phyloP scores from a whole-genome alignment of 148 eudicot species.

The Heliamphora exappendiculata region DNA sequence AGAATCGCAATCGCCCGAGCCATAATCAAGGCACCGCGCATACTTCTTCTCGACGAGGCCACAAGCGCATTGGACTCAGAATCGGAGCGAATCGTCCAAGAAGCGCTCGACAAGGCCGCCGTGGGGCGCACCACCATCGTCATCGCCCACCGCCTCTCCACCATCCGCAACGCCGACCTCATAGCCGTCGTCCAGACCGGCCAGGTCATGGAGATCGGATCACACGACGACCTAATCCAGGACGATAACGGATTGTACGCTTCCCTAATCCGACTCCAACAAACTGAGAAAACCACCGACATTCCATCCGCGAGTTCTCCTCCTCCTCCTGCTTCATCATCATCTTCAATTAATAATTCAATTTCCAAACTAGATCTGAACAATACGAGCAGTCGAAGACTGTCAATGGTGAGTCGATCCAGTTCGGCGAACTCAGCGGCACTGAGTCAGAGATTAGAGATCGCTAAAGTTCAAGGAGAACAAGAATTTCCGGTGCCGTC shows the following conservation, averaged over 20 bases:
- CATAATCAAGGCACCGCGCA: slow-evolving; percentile 25
- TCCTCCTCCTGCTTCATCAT: no score
- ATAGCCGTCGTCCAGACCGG: slow-evolving; percentile 26
- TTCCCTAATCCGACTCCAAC: slow-evolving; percentile 19
- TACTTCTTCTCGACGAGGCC: no score
- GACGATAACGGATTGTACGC: slow-evolving; percentile 17
- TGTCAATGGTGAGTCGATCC: slow-evolving; percentile 40
- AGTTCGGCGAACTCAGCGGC: slow-evolving; percentile 42
- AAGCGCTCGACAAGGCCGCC: slow-evolving; percentile 28
- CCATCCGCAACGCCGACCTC: slow-evolving; percentile 25
- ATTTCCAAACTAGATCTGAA: slow-evolving; percentile 23
- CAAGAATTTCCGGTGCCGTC: slow-evolving; percentile 18
- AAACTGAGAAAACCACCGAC: not conserved
- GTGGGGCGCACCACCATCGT: slow-evolving; percentile 30
- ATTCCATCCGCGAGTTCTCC: not conserved
- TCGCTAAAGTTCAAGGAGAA: not conserved
- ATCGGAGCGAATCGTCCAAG: slow-evolving; percentile 30
- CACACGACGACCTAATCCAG: slow-evolving; percentile 22
- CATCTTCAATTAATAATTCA: not conserved
- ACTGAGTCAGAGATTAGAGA: not conserved
- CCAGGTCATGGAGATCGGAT: slow-evolving; percentile 21
- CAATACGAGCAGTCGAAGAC: slow-evolving; percentile 39
- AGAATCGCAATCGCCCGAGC: slow-evolving; percentile 35
- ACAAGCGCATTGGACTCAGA: slow-evolving; percentile 32
- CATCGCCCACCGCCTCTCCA: slow-evolving; percentile 32